A percentile compares a stretch with the other conserved stretches of the same genome.
Conservation (phyloP, 179 eudicot species). For the Beta lomatogona region DNA sequence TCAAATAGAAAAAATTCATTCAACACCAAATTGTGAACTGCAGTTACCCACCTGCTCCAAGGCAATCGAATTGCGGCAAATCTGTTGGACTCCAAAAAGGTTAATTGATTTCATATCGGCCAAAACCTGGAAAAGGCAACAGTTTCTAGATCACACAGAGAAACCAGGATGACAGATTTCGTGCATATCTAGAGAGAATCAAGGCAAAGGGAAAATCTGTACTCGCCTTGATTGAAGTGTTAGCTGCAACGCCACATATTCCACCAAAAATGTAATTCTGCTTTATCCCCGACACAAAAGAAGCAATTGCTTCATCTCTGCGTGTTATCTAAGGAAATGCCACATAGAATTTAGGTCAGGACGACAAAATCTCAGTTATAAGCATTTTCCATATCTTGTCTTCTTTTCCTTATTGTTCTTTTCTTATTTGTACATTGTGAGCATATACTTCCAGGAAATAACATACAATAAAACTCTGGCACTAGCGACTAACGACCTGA, state of each 20-base stretch:
- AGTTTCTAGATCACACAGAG: slow-evolving; percentile 13
- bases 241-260: slow-evolving; percentile 81
- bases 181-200: neutral
- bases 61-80: slow-evolving; percentile 97
- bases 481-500: neutral
- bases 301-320: slow-evolving; percentile 93
- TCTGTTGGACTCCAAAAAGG: slow-evolving; percentile 98
- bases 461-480: neutral
- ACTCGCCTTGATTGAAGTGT: slow-evolving; percentile 80
- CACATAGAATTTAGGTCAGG: neutral
- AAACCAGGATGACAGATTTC: slow-evolving; percentile 12
- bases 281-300: slow-evolving; percentile 74
- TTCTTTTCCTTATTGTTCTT: neutral
- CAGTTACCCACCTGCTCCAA: slow-evolving; percentile 76
- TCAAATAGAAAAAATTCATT: neutral
- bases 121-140: slow-evolving; percentile 60
- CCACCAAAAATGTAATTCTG: slow-evolving; percentile 94
- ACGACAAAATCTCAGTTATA: slow-evolving; percentile 2
- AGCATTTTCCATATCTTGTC: neutral
- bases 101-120: slow-evolving; percentile 85
- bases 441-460: neutral
- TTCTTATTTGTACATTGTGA: neutral
- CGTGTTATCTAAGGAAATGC: slow-evolving; percentile 67
- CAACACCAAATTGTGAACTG: neutral
- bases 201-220: neutral